These are phyloP conservation scores for Berberis vulgaris DNA, from an alignment of 164 flowering plant genomes.

Conservation along the genomic window DNA sequence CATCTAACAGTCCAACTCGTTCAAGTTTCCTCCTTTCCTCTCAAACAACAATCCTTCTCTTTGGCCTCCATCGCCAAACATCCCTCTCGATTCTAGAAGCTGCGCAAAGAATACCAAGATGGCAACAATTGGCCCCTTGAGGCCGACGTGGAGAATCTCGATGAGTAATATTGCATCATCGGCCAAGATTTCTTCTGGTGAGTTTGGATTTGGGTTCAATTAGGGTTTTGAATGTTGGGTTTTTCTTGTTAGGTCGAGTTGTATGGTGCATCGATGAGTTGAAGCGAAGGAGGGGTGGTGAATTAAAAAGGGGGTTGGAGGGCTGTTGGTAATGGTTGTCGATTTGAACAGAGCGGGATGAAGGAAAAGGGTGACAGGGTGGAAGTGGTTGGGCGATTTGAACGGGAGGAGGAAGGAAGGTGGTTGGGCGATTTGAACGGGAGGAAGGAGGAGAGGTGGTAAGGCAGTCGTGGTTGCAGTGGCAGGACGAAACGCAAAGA, in stretches of 20 bases:
- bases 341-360: no score
- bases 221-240: background rate
- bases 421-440: no score
- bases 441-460: no score
- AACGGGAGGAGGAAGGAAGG: no score
- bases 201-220: background rate
- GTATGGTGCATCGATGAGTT: background rate
- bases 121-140: constrained; percentile 10
- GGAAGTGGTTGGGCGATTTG: no score
- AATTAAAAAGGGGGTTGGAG: no score
- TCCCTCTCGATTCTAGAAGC: constrained; percentile 25
- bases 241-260: background rate
- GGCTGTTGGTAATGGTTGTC: no score
- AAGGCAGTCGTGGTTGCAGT: no score
- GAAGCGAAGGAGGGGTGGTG: no score
- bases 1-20: constrained; percentile 41
- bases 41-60: constrained; percentile 10
- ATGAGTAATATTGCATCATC: constrained; percentile 68
- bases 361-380: no score
- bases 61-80: constrained; percentile 10
- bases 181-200: constrained; percentile 97
- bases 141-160: constrained; percentile 14
- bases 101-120: constrained; percentile 20
- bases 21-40: constrained; percentile 22
- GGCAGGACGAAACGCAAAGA: no score